Evolutionary conservation across 345 rosid genomes (phyloP).

Genomic region (Dovyalis caffra): DNA sequence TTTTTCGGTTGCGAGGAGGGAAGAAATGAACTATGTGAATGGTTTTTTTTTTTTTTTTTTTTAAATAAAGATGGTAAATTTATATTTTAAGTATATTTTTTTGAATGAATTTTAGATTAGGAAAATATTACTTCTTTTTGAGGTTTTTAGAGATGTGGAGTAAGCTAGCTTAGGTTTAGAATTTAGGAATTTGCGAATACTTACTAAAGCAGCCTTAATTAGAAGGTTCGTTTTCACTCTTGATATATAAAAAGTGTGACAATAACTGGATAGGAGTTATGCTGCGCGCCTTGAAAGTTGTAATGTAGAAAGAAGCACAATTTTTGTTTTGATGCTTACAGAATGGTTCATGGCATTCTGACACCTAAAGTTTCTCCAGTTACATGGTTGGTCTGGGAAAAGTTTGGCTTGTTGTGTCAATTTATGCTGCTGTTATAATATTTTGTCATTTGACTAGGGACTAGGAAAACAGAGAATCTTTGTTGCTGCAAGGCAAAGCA

Average conservation of each 20-base stretch:
- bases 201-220: neutral
- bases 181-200: neutral
- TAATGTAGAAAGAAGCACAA: neutral
- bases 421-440: neutral
- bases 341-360: neutral
- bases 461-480: slow-evolving; percentile 1
- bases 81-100: neutral
- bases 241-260: neutral
- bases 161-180: neutral
- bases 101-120: neutral
- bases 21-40: no score
- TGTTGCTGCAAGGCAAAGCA: neutral
- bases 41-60: no score
- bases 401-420: neutral
- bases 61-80: neutral
- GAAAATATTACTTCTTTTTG: neutral
- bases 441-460: neutral
- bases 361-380: neutral
- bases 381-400: neutral
- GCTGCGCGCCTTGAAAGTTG: neutral
- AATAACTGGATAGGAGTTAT: neutral
- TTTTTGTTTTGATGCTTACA: neutral
- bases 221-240: neutral
- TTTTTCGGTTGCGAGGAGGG: no score
- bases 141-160: neutral